phyloP scores from a whole-genome alignment of 2,329 filamentous ascomycete species.

The Colletotrichum gloeosporioides region DNA sequence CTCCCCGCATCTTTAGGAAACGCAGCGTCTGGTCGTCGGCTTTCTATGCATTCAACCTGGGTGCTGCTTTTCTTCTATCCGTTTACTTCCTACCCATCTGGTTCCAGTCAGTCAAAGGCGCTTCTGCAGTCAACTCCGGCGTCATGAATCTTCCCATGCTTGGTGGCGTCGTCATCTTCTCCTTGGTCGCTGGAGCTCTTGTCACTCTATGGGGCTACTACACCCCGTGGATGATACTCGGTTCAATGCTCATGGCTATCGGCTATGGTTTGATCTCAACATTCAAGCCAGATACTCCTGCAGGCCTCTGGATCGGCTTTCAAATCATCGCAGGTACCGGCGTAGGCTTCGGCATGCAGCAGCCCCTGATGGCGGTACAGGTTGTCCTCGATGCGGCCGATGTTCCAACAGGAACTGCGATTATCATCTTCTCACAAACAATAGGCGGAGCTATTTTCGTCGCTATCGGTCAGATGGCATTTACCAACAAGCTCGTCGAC shows the following conservation, averaged over 20 bases:
- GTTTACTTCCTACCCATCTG: conserved; percentile 50
- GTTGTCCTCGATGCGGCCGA: conserved; percentile 46
- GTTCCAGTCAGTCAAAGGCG: conserved; percentile 50
- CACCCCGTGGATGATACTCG: conserved; percentile 45
- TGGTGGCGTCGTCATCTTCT: conserved; percentile 39
- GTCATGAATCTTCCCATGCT: conserved; percentile 47
- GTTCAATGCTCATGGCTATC: conserved; percentile 36
- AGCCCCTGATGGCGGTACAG: conserved; percentile 50
- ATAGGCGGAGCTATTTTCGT: conserved; percentile 55
- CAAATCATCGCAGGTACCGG: conserved; percentile 48
- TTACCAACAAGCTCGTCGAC: conserved; percentile 50
- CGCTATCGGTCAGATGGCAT: conserved; percentile 55
- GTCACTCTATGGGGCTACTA: conserved; percentile 49
- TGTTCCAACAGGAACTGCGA: conserved; percentile 50
- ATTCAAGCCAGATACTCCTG: conserved; percentile 35
- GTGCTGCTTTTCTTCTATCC: conserved; percentile 31
- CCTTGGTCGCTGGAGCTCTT: conserved; percentile 36
- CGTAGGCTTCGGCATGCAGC: conserved; percentile 48
- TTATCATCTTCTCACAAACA: conserved; percentile 51
- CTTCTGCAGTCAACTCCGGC: conserved; percentile 42
- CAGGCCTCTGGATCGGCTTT: conserved; percentile 48
- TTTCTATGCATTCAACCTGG: conserved; percentile 41
- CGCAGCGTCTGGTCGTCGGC: conserved; percentile 42
- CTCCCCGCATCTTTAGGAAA: conserved; percentile 44
- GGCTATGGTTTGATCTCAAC: conserved; percentile 49